Percentiles rank a stretch among this genome's conserved stretches.
These are phyloP conservation scores for Chalara sp. DNA, from an alignment of 2,329 filamentous ascomycete species.

Conservation along the genomic window DNA sequence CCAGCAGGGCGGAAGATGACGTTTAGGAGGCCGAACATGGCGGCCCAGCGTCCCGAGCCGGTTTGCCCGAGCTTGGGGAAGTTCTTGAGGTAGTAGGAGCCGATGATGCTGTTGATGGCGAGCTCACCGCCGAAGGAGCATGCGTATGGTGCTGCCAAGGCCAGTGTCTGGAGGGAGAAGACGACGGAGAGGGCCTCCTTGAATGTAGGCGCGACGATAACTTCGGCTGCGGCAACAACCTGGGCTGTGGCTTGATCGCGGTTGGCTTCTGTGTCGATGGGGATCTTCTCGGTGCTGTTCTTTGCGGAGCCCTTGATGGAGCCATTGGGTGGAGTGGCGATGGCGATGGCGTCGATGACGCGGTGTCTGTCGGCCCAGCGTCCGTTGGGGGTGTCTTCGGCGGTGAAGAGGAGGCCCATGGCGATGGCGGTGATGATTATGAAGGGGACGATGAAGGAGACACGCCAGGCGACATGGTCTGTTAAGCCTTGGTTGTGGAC, in stretches of 20 bases:
- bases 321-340: constrained; percentile 14
- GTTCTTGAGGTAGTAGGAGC: constrained; percentile 52
- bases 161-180: constrained; percentile 48
- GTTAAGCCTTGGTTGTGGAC: constrained; percentile 51
- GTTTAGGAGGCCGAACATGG: constrained; percentile 73
- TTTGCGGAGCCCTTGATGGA: constrained; percentile 24
- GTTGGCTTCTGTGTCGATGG: constrained; percentile 38
- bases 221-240: constrained; percentile 46
- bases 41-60: constrained; percentile 53
- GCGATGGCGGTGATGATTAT: constrained; percentile 64
- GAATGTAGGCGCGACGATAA: constrained; percentile 49
- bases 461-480: constrained; percentile 69
- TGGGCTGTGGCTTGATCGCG: constrained; percentile 39
- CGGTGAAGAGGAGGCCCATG: constrained; percentile 63
- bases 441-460: constrained; percentile 79
- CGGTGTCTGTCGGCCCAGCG: constrained; percentile 65
- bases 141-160: constrained; percentile 50
- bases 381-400: constrained; percentile 76
- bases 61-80: constrained; percentile 53
- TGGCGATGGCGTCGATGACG: constrained; percentile 30
- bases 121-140: constrained; percentile 59
- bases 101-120: constrained; percentile 54
- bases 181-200: constrained; percentile 38
- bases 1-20: constrained; percentile 60
- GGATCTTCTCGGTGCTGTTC: background rate